Base-by-base conservation (phyloP, 2,329 filamentous ascomycete genomes). In the Sclerotinia spermophila region DNA sequence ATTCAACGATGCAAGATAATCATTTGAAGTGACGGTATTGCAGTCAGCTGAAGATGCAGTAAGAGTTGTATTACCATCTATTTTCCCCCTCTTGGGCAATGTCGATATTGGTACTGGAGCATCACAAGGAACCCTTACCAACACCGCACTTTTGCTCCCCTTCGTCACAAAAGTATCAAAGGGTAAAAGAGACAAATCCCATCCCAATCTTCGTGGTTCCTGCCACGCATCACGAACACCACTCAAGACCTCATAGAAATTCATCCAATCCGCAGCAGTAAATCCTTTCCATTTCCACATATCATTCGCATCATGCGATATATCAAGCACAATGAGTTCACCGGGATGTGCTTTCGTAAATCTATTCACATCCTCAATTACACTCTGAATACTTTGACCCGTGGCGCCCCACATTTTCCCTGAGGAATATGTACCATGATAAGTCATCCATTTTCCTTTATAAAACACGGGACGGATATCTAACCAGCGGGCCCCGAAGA, bases 301-400 rank as follows among this genome's bases (percentile, higher is more conserved):
- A 30, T n/a, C 30, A 45, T 72, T 60, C 48, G 71, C 60, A 67
- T 77, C 75, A 53, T 76, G 75, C 17, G 60, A 71, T 10, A 77
- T 55, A 51, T 77, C 75, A 10, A 77, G 64, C 33, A 76, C 68
- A 45, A 76, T 75, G 8, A 77, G 71, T 67, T 77, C 76, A 0
- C 76, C 74, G 0, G 75, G 75, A 59, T 73, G 19, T 27, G 72
- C 69, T 13, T 51, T 19, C 17, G 68, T 76, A 71, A 77, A 77
- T 35, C 24, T 40, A 53, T 77, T 77, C 27, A 76, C 70, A 33
- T 77, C 73, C 2, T 48, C 55, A 7, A 76, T 60, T 19, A 77
- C 74, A 42, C 74, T 56, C 5, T 44, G 35, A 1, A 76, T 73
- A 15, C 67, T 69, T 5, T 71, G 61, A 2, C 76, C 75, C 3